Percentiles rank a stretch among this genome's conserved stretches.
phyloP scores from a whole-genome alignment of 345 rosid genomes.

The Turnera subulata region DNA sequence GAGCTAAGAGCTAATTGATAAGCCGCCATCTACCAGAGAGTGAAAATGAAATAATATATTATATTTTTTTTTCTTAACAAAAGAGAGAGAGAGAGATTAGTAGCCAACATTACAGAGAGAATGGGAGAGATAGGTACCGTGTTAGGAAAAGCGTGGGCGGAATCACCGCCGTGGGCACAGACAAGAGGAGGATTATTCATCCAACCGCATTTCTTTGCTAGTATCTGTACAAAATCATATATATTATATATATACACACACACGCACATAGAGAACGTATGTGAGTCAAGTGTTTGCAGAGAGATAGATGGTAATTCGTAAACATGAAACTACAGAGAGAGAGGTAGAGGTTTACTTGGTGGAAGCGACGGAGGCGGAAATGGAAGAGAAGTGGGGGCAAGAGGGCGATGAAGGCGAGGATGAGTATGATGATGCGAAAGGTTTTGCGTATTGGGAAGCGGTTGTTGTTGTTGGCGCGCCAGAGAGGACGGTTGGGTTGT shows the following conservation, averaged over 20 bases:
- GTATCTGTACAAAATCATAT: conserved; percentile 33
- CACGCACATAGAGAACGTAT: neutral
- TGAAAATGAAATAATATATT: too few relatives aligned
- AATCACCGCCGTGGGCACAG: conserved; percentile 98
- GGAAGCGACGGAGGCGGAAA: conserved; percentile 65
- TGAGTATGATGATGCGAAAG: conserved; percentile 48
- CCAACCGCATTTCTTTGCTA: conserved; percentile 65
- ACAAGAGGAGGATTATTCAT: conserved; percentile 80
- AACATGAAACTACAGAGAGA: too few relatives aligned
- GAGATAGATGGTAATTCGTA: too few relatives aligned
- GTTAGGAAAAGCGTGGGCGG: conserved; percentile 73
- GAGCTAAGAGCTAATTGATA: conserved; percentile 61
- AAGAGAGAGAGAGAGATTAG: neutral
- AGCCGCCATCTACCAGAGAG: conserved; percentile 60
- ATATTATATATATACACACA: too few relatives aligned
- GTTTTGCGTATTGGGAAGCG: conserved; percentile 29
- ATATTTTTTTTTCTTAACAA: too few relatives aligned
- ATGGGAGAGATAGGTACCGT: conserved; percentile 46
- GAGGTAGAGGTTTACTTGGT: conserved; percentile 36
- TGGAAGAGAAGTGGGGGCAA: conserved; percentile 87
- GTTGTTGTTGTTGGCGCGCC: neutral
- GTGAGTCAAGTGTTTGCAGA: neutral
- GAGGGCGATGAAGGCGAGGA: conserved; percentile 56
- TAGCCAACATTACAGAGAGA: neutral
- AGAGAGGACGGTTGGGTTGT: neutral